Base-by-base conservation (phyloP, 2,329 filamentous ascomycete genomes). In the Graphiopsis chlorocephala region DNA sequence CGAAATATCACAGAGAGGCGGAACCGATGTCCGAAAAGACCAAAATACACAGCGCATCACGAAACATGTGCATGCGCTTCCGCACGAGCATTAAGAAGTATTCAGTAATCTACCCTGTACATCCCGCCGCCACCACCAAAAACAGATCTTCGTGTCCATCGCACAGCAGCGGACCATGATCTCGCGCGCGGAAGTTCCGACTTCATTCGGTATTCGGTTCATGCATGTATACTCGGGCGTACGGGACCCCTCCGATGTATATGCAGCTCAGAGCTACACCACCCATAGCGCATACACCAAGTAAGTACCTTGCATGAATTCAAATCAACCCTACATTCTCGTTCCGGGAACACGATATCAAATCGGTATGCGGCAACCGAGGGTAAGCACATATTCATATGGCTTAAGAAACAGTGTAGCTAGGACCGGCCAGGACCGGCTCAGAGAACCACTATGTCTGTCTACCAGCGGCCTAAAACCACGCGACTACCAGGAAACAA, bases 231-330 rank as follows among this genome's bases (percentile, higher is more conserved):
- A 12, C 1, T 33, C 53, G 53, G 53, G 31, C 53, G 31, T 56
- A 56, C 53, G 53, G 53, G 31, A 56, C 53, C 31, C 53, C 53
- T 56, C 53, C 53, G 53, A 56, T 14, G 47, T 52, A 20, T n/a
- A n/a, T n/a, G n/a, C n/a, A n/a, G n/a, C n/a, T n/a, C 38, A 20
- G n/a, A n/a, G n/a, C 38, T n/a, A 15, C 14, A n/a, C 17, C n/a
- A 15, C 15, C 8, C 35, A n/a, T 8, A 17, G 17, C 35, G 15
- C 35, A 42, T 42, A n/a, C 15, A 17, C 33, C 35, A 42, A 45
- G 38, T 45, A 45, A 45, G 8, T 20, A 45, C n/a, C 38, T 23
- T 45, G 38, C 38, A 45, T 45, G 38, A 45, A 45, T 2, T n/a
- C 8, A 11, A 31, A 31, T 10, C 29, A 7, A 45, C 38, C n/a